Evolutionary conservation across 2,329 filamentous ascomycete species (phyloP).

Genomic region (Ceratocystis alfenasii): DNA sequence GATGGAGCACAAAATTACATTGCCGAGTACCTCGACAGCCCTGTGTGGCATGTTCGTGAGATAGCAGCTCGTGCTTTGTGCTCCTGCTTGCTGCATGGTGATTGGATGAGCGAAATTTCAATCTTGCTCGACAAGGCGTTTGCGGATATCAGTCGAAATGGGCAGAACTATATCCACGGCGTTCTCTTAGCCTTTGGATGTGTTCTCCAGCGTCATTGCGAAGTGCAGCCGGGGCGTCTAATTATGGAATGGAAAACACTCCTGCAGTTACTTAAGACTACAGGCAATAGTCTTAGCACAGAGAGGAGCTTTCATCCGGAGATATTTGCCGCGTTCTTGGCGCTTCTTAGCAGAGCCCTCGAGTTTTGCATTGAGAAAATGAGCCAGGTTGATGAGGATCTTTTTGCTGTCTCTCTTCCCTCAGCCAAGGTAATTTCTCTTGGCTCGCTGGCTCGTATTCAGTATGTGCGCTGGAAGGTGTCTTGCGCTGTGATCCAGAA

Average conservation of each 20-base stretch:
- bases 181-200: slow-evolving; percentile 45
- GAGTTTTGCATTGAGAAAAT: slow-evolving; percentile 17
- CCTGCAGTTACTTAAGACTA: slow-evolving; percentile 10
- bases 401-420: slow-evolving; percentile 15
- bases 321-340: slow-evolving; percentile 2
- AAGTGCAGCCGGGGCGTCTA: slow-evolving; percentile 36
- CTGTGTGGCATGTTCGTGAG: slow-evolving; percentile 69
- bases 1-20: slow-evolving; percentile 47
- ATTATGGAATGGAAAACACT: slow-evolving; percentile 15
- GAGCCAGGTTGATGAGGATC: background rate
- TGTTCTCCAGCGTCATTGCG: slow-evolving; percentile 41
- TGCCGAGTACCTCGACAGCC: slow-evolving; percentile 50
- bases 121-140: slow-evolving; percentile 29
- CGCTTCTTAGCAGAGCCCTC: slow-evolving; percentile 17
- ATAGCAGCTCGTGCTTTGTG: slow-evolving; percentile 65
- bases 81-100: slow-evolving; percentile 44
- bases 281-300: slow-evolving; percentile 14
- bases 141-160: slow-evolving; percentile 25
- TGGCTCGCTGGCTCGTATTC: slow-evolving; percentile 18
- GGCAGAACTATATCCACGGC: slow-evolving; percentile 47
- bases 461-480: slow-evolving; percentile 20
- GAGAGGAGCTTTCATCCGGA: slow-evolving; percentile 27
- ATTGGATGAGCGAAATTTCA: slow-evolving; percentile 33
- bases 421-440: slow-evolving; percentile 5
- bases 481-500: slow-evolving; percentile 13